Percentiles rank a stretch among this genome's conserved stretches.
Conservation (phyloP, 345 rosid genomes). For the Xanthoceras sorbifolium region DNA sequence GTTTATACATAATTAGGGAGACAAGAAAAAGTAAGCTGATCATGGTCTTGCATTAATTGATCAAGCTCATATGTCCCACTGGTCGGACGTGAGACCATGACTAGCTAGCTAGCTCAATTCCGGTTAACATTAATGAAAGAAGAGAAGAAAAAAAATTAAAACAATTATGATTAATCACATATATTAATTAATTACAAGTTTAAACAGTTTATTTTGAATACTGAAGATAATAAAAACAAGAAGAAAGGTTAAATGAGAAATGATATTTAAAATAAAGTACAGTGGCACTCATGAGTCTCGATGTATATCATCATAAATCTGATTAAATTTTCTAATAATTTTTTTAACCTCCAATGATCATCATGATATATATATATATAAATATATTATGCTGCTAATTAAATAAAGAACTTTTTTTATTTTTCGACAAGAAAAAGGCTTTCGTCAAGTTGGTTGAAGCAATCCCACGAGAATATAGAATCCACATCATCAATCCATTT, state of each 20-base stretch:
- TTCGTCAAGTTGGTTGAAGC: conserved; percentile 46
- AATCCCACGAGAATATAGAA: conserved; percentile 66
- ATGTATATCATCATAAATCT: no score
- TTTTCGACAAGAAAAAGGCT: conserved; percentile 37
- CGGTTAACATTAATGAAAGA: not conserved
- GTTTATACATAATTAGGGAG: not conserved
- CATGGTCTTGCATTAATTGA: not conserved
- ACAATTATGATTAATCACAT: not conserved
- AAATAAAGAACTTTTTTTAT: not conserved
- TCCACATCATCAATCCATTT: conserved; percentile 64
- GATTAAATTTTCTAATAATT: no score
- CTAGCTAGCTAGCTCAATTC: not conserved
- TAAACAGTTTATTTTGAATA: not conserved
- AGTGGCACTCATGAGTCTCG: not conserved
- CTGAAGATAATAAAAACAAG: not conserved
- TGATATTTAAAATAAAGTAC: not conserved
- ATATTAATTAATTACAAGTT: not conserved
- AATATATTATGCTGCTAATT: no score
- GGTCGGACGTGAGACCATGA: not conserved
- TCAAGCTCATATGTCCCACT: conserved; percentile 7
- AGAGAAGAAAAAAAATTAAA: not conserved
- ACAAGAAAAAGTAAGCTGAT: not conserved
- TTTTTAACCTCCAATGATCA: no score
- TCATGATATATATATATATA: no score
- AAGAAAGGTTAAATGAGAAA: not conserved